Evolutionary conservation across 306 rosid species (phyloP), one percentile per base, ranked within the genome.

Genomic region (Cicer yamashitae): DNA sequence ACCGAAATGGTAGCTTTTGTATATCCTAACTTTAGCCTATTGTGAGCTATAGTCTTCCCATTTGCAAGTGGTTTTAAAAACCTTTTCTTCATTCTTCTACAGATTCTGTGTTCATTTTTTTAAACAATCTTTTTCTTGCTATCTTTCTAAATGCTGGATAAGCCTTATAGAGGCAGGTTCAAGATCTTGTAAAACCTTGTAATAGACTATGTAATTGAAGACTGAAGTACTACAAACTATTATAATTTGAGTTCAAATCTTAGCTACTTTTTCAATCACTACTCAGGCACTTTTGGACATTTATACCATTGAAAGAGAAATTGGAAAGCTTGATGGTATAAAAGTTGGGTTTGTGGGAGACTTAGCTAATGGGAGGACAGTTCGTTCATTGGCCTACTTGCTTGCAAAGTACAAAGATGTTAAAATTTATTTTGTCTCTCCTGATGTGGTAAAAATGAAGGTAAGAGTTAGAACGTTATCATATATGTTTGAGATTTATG

Each of bases 281-380:
- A 48, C 77, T 20, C 86, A 93, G 96, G 98, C 96, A 39, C 93
- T 93, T 74, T 76, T 91, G 81, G 97, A 93, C 77, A 89, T 91
- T 54, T 93, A 91, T 73, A 87, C 97, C 70, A 85, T 91, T 82
- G 90, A 88, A 67, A 89, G 91, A 84, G 93, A 89, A 84, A 79
- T 91, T 44, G 96, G 97, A 74, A 87, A 81, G 84, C 83, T 91
- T 41, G 97, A 93, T 70, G 91, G 90, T 9, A 89, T 91, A 39
- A 89, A 78, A 76, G 92, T 93, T 77, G 98, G 88, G 71, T 92
- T 88, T 17, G 96, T 93, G 39, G 97, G 98, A 74, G 98, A 89
- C 82, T 97, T 91, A 77, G 93, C 97, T 7, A 91, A 88, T 41
- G 98, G 97, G 54, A 91, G 98, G 83, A 91, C 98, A 4, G 96